Evolutionary conservation across 768 basidiomycete species (phyloP).

Genomic region (Floccularia luteovirens): DNA sequence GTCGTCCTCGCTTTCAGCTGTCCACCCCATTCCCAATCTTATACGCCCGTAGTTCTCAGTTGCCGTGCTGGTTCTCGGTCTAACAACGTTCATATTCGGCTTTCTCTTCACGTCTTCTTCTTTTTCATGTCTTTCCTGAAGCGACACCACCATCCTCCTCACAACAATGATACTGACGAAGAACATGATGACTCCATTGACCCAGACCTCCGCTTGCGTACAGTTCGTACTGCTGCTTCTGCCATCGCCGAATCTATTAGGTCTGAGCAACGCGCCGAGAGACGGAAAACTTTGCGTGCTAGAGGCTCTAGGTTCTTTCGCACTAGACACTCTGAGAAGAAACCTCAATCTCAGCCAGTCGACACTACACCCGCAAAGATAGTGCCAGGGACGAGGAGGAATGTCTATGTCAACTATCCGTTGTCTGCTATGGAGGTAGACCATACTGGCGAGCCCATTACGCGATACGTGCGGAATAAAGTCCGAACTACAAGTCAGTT

Average conservation of each 20-base stretch:
- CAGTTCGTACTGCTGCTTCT: constrained; percentile 88
- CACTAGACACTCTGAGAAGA: constrained; percentile 37
- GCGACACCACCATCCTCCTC: constrained; percentile 31
- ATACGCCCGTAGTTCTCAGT: no score
- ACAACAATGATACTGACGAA: constrained; percentile 42
- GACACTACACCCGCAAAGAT: constrained; percentile 21
- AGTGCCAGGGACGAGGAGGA: constrained; percentile 51
- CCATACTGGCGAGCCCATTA: constrained; percentile 66
- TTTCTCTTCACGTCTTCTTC: background rate
- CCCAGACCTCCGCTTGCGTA: constrained; percentile 80
- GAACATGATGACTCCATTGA: constrained; percentile 69
- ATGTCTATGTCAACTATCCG: constrained; percentile 75
- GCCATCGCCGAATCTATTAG: constrained; percentile 84
- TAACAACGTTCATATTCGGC: background rate
- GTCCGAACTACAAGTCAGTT: constrained; percentile 89
- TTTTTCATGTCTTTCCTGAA: constrained; percentile 32
- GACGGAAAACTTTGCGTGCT: constrained; percentile 39
- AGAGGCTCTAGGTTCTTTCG: constrained; percentile 58
- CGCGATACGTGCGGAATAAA: constrained; percentile 85
- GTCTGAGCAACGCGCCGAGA: constrained; percentile 63
- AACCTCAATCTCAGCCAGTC: constrained; percentile 20
- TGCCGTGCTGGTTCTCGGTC: constrained; percentile 9
- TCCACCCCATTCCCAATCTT: no score
- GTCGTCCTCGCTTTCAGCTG: no score
- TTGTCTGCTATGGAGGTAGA: constrained; percentile 61